Base-by-base conservation (phyloP, 495 filamentous ascomycete species). In the Astrothelium macrocarpum region DNA sequence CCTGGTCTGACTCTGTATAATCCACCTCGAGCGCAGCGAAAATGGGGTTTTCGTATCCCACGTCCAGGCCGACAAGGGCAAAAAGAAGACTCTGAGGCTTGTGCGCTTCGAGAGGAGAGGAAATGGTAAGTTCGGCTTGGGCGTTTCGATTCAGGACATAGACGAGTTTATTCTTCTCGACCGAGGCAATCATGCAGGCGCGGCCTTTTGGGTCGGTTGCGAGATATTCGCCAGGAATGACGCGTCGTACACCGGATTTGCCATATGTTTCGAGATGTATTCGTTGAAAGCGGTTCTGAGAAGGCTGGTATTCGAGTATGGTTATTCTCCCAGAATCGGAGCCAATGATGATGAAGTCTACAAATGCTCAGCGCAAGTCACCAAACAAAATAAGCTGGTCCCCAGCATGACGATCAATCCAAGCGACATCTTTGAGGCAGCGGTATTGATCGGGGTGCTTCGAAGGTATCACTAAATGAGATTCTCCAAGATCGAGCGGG, bases 131-230 rank as follows among this genome's bases (percentile, higher is more conserved):
- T 72, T 96, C 91, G 34, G 90, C 91, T 76, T 96, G 90, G 42
- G 91, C 83, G 76, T 96, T 95, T 43, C 95, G 88, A 77, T 97
- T 97, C 62, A 99, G 81, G 71, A 97, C 93, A 76, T 97, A 99
- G 71, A 97, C 95, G 68, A 99, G 88, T 78, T 97, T 97, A 77
- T 97, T 97, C 84, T 99, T 99, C 76, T 99, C 95, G 64, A 94
- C 81, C 10, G 91, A 90, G 7, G 95, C 90, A 59, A 97, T 90
- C 68, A 99, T 80, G 74, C 91, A 96, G 39, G 95, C 95, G 75
- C 95, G 83, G 43, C 95, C 95, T 73, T 95, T 95, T 10, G 95
- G 95, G 73, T 99, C 95, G 10, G 88, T 87, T 1, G 91, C 94
- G 23, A 99, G 81, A 71, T 94, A 97, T 72, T 99, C 90, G 16